Base-by-base conservation (phyloP, 139 green algal genomes). In the Picochlorum sp. region DNA sequence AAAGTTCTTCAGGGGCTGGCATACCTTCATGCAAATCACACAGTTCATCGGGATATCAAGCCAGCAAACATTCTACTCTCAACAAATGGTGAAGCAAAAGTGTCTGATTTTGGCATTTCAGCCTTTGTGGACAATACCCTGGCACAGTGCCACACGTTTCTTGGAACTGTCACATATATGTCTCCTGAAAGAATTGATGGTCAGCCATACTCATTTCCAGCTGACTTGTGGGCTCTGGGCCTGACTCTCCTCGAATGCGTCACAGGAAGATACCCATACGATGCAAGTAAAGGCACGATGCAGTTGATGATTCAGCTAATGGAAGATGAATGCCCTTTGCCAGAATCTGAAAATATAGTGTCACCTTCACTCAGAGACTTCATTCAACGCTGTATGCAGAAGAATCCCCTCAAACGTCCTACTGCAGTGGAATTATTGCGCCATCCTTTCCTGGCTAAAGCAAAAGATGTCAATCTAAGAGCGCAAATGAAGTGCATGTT, bases 131-230 rank as follows among this genome's bases (percentile, higher is more conserved):
- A 89, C 61, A 81, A 77, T 68, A 91, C 83, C 1, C 49, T 90
- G 10, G 84, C 84, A 33, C 72, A 88, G 78, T 93, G 85, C 78
- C 59, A 85, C 55, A 95, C 85, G 2, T 95, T 88, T 60, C 57
- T 83, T 31, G 91, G 91, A 39, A 97, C 91, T 0, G 88, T 94
- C 16, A 97, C 91, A 2, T 98, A 98, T 79, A 97, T 98, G 91
- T 91, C 81, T 1, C 91, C 91, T 0, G 91, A 98, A 80, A 84
- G 91, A 33, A 89, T 97, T 57, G 78, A 83, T 53, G 84, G 87
- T 8, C 26, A 86, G 47, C 58, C 77, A 5, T 98, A 98, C 77
- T 77, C 69, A 28, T 90, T 87, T 51, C 62, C 75, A 3, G 72
- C 79, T 2, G 87, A 95, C 70, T 82, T 94, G 47, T 95, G 87